Evolutionary conservation across 2,329 filamentous ascomycete genomes (phyloP).

Genomic region (Claviceps sp.): DNA sequence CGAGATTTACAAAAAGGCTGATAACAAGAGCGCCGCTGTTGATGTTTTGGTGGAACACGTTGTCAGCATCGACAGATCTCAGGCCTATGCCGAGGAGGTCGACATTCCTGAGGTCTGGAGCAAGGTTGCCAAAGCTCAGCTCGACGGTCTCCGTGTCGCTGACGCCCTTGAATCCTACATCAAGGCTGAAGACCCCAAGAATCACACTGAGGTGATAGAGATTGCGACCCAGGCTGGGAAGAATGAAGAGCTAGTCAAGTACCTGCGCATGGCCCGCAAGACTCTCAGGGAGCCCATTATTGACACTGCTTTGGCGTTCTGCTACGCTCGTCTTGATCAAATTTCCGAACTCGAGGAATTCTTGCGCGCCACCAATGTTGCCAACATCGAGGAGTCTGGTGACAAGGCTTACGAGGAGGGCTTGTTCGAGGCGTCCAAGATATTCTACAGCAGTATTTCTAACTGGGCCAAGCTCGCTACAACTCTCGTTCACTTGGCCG

Average conservation of each 20-base stretch:
- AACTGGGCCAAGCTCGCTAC: slow-evolving; percentile 99
- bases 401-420: slow-evolving; percentile 97
- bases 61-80: slow-evolving; percentile 93
- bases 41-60: slow-evolving; percentile 92
- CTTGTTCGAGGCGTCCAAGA: slow-evolving; percentile 91
- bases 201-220: slow-evolving; percentile 93
- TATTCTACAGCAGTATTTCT: slow-evolving; percentile 95
- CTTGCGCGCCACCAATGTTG: slow-evolving; percentile 81
- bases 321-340: slow-evolving; percentile 82
- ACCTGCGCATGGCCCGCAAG: slow-evolving; percentile 92
- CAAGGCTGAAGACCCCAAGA: slow-evolving; percentile 80
- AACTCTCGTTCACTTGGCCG: slow-evolving; percentile 88
- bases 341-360: slow-evolving; percentile 93
- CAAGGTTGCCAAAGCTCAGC: slow-evolving; percentile 92
- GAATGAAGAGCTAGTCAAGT: slow-evolving; percentile 95
- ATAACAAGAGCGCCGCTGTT: slow-evolving; percentile 73
- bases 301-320: slow-evolving; percentile 88
- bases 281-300: slow-evolving; percentile 86
- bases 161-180: slow-evolving; percentile 97
- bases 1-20: slow-evolving; percentile 96
- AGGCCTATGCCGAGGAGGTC: slow-evolving; percentile 88
- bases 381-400: slow-evolving; percentile 89
- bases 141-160: slow-evolving; percentile 83
- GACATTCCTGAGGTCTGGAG: slow-evolving; percentile 95
- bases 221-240: slow-evolving; percentile 91